A percentile compares a stretch with the other conserved stretches of the same genome.
These are phyloP conservation scores for Chrysoporthe puriensis DNA, from an alignment of 2,329 filamentous ascomycete species.

Conservation along the genomic window DNA sequence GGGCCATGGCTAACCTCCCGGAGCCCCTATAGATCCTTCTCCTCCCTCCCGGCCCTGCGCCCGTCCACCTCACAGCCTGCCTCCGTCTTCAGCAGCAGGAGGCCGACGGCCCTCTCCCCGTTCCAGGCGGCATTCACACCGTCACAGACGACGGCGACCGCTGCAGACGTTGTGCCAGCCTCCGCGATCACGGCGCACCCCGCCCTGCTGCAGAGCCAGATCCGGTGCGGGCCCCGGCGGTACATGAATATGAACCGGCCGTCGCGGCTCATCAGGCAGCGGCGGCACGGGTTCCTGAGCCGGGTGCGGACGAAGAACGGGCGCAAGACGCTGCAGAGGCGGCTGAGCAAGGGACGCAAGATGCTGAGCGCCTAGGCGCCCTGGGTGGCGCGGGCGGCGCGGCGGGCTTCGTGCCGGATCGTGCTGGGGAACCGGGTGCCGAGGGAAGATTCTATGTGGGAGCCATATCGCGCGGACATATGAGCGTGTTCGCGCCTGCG, in stretches of 20 bases:
- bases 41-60: constrained; percentile 54
- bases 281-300: constrained; percentile 60
- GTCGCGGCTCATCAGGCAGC: constrained; percentile 61
- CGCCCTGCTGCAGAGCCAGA: constrained; percentile 52
- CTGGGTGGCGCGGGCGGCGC: background rate
- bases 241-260: constrained; percentile 57
- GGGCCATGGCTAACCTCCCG: no score
- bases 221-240: constrained; percentile 59
- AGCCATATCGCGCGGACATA: background rate
- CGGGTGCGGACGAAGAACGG: constrained; percentile 55
- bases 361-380: constrained; percentile 42
- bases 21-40: constrained; percentile 36
- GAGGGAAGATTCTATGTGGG: background rate
- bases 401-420: background rate
- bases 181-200: constrained; percentile 56
- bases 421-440: background rate
- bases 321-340: constrained; percentile 54
- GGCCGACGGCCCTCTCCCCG: constrained; percentile 31
- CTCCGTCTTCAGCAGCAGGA: constrained; percentile 35
- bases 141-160: constrained; percentile 27
- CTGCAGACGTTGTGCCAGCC: constrained; percentile 50
- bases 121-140: constrained; percentile 30
- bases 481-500: background rate
- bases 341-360: constrained; percentile 57
- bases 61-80: constrained; percentile 43